Evolutionary conservation across 805 yeast genomes (phyloP), one percentile per base, ranked within the genome.

Genomic region (Candida hungchunana): DNA sequence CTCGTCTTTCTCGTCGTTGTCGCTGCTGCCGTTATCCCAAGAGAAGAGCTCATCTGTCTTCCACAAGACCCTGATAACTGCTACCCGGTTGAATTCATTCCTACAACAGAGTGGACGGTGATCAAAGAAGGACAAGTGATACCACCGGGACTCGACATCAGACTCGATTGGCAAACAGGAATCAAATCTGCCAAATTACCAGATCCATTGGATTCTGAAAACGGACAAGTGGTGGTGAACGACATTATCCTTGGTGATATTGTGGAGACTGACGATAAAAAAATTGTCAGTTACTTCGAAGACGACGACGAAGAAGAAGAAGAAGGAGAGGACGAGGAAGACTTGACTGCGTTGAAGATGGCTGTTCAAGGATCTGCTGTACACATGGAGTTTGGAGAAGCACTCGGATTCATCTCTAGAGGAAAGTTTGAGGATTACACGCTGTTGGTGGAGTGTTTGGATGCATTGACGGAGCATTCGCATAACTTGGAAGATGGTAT

Each of bases 161-260:
- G 85, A 45, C 50, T 89, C 47, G 80, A 86, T 55, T 60, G 88
- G 39, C 85, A 80, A n/a, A 78, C 88, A 0, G 79, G 82, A 14
- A 58, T 62, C 18, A 75, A 71, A 48, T 83, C 81, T 56, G 96
- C 95, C 1, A 82, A 77, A 46, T 47, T 76, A 42, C 71, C 64
- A 18, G 33, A 23, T 12, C 20, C 34, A 4, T 32, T 21, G 4
- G 31, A 31, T 1, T 19, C 26, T 6, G 46, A 38, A 3, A 50
- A 41, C 6, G 41, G 44, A 18, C 36, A 42, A 12, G 31, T 29
- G 7, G 18, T 32, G 11, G 29, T 18, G 9, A 27, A 36, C 40
- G 36, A 36, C 21, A 23, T 36, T 16, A 29, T 37, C 8, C 13
- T 36, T 9, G 17, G 23, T 7, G 39, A 36, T 13, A 31, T 35